phyloP scores from a whole-genome alignment of 129 eudicot genomes.

The Rutidosis leptorrhynchoides region DNA sequence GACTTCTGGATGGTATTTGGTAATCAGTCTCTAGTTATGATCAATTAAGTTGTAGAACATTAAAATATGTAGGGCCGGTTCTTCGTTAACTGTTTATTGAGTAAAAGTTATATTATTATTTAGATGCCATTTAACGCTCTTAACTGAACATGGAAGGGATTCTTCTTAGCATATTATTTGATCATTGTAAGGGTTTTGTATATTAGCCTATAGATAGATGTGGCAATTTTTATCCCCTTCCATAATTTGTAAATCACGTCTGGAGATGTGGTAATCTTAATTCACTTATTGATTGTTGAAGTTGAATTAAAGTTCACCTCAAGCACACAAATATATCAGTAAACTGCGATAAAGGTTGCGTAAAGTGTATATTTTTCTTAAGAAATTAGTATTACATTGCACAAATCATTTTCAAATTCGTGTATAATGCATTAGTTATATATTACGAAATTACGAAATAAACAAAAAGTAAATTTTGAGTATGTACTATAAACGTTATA shows the following conservation, averaged over 20 bases:
- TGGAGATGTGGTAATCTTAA: no score
- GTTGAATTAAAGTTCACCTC: no score
- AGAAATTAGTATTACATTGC: no score
- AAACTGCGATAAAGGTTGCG: no score
- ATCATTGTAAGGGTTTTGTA: not conserved
- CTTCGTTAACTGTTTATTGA: not conserved
- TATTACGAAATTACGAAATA: no score
- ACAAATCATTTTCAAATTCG: no score
- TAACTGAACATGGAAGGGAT: not conserved
- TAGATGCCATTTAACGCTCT: not conserved
- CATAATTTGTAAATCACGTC: not conserved
- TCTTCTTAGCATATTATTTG: not conserved
- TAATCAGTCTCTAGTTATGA: not conserved
- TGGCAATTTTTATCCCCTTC: not conserved
- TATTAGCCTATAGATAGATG: not conserved
- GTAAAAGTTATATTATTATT: not conserved
- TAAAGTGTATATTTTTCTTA: no score
- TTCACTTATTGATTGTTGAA: no score
- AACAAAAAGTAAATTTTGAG: no score
- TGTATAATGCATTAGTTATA: no score
- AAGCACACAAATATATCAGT: no score
- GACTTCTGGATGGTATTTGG: slow-evolving; percentile 7
- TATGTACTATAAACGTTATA: no score
- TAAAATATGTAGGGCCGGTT: not conserved
- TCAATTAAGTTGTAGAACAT: not conserved